Conservation (phyloP, 1,139 yeast species). For the Yamadazyma mexicana region DNA sequence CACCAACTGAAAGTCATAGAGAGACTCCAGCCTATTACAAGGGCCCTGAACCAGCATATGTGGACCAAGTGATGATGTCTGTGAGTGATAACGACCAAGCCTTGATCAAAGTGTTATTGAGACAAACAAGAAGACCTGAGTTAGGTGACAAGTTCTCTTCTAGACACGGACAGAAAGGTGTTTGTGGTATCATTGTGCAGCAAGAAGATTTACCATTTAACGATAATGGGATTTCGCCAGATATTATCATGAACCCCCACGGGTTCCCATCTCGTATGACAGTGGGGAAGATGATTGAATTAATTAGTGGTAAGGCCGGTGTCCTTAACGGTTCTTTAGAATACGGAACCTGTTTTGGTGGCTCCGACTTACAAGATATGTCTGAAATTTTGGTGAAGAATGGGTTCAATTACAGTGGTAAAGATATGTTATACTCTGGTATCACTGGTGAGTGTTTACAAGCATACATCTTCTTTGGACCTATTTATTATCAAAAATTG, state of each 20-base stretch:
- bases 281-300: slow-evolving; percentile 97
- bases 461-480: slow-evolving; percentile 97
- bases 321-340: slow-evolving; percentile 88
- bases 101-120: slow-evolving; percentile 79
- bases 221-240: slow-evolving; percentile 88
- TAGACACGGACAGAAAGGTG: slow-evolving; percentile 98
- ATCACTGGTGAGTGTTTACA: slow-evolving; percentile 96
- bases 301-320: slow-evolving; percentile 96
- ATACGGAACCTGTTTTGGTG: slow-evolving; percentile 98
- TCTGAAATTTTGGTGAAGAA: slow-evolving; percentile 86
- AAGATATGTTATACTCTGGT: slow-evolving; percentile 97
- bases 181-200: slow-evolving; percentile 94
- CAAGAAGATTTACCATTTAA: slow-evolving; percentile 96
- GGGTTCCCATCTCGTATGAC: slow-evolving; percentile 99
- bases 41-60: slow-evolving; percentile 93
- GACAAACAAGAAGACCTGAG: slow-evolving; percentile 98
- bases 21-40: slow-evolving; percentile 91
- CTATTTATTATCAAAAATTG: slow-evolving; percentile 94
- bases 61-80: slow-evolving; percentile 97
- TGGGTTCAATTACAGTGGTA: slow-evolving; percentile 94
- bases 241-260: slow-evolving; percentile 97
- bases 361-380: slow-evolving; percentile 94
- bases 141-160: slow-evolving; percentile 96
- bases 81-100: slow-evolving; percentile 96
- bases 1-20: slow-evolving; percentile 60